Percentiles rank a stretch among this genome's conserved stretches.
Evolutionary conservation across 768 basidiomycete genomes (phyloP).

Genomic region (Imleria badia): DNA sequence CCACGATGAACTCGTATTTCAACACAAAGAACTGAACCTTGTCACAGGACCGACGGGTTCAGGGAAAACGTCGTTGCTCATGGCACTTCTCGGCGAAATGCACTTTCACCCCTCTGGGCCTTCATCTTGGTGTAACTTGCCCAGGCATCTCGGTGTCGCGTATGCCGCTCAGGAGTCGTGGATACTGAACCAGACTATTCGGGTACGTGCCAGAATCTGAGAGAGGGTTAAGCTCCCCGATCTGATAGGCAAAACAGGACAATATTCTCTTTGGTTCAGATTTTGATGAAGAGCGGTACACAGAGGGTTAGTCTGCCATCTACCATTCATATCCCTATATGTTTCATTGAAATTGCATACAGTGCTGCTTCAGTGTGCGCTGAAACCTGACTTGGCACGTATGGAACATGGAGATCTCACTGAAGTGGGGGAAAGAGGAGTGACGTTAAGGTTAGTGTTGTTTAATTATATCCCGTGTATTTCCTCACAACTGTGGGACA

Average conservation of each 20-base stretch:
- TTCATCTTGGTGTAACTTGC: constrained; percentile 67
- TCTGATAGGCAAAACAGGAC: not conserved
- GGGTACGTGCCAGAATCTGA: constrained; percentile 29
- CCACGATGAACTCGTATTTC: constrained; percentile 54
- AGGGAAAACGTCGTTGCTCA: constrained; percentile 64
- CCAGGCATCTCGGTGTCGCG: constrained; percentile 64
- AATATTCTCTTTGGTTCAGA: constrained; percentile 11
- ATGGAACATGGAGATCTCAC: constrained; percentile 62
- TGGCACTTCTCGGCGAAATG: constrained; percentile 67
- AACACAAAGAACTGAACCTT: constrained; percentile 49
- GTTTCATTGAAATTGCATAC: not conserved
- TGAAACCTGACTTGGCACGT: constrained; percentile 43
- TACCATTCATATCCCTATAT: not conserved
- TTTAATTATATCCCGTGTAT: not conserved
- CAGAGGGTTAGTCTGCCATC: not conserved
- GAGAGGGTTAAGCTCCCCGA: not conserved
- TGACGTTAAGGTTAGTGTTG: constrained; percentile 45
- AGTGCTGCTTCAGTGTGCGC: constrained; percentile 40
- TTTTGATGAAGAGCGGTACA: constrained; percentile 6
- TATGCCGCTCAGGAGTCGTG: constrained; percentile 85
- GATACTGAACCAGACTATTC: constrained; percentile 78
- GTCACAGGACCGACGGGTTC: constrained; percentile 59
- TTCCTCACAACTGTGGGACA: not conserved
- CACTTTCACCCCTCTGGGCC: constrained; percentile 51
- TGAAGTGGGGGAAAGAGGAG: constrained; percentile 70